Percentiles rank a stretch among this genome's conserved stretches.
Evolutionary conservation across 164 flowering plant genomes (phyloP).

Genomic region (Vitis amurensis): DNA sequence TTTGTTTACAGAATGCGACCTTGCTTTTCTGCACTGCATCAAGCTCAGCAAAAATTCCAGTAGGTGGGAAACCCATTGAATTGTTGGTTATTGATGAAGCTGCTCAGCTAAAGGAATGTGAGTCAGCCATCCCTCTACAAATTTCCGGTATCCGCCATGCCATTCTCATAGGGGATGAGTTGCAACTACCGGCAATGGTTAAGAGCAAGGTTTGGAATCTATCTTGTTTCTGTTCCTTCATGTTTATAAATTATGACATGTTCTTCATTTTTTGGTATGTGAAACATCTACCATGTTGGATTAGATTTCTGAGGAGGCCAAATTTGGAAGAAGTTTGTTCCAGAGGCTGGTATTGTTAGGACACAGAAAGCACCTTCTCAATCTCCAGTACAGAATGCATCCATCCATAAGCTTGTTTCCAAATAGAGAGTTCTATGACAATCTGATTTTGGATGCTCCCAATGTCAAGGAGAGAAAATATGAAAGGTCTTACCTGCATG

Average conservation of each 20-base stretch:
- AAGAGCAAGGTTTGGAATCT: slow-evolving; percentile 25
- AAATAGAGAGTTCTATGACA: slow-evolving; percentile 37
- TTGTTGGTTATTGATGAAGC: slow-evolving; percentile 48
- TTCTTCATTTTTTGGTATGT: too few relatives aligned
- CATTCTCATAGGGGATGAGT: slow-evolving; percentile 11
- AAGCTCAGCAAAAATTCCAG: slow-evolving; percentile 26
- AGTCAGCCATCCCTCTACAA: slow-evolving; percentile 27
- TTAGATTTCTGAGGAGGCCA: slow-evolving; percentile 32
- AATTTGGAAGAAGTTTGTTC: slow-evolving; percentile 57
- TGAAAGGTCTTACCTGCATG: slow-evolving; percentile 29
- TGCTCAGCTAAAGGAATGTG: slow-evolving; percentile 49
- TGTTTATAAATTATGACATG: too few relatives aligned
- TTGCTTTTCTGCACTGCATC: slow-evolving; percentile 42
- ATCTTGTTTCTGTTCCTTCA: background rate
- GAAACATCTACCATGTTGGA: background rate
- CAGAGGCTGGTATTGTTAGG: slow-evolving; percentile 37
- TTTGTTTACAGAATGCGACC: slow-evolving; percentile 24
- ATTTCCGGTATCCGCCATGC: slow-evolving; percentile 3
- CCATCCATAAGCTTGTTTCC: slow-evolving; percentile 61
- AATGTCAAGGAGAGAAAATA: slow-evolving; percentile 7
- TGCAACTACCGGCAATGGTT: slow-evolving; percentile 17
- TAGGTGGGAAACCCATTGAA: slow-evolving; percentile 4
- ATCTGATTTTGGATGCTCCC: slow-evolving; percentile 33
- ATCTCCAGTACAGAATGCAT: slow-evolving; percentile 61
- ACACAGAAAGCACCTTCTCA: slow-evolving; percentile 37